Evolutionary conservation across 306 rosid genomes (phyloP), one percentile per base, ranked within the genome.

Genomic region (Dryas alaskensis): DNA sequence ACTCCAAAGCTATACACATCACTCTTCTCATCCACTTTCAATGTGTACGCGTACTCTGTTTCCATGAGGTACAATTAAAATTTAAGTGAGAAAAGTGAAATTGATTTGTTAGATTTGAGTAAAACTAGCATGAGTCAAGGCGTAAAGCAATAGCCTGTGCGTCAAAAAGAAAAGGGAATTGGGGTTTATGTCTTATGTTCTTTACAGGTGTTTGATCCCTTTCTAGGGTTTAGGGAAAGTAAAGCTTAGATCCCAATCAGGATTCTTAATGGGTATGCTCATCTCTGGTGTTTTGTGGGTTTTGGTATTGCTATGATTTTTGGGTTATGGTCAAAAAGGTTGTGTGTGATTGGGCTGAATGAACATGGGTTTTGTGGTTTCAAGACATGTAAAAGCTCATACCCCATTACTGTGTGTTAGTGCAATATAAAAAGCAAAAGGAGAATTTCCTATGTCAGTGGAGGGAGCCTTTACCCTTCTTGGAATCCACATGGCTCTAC

Each of bases 1-100:
- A 92, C 97, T 13, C 98, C 98, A 50, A 80, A 92, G 79, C 98
- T 92, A 61, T 92, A 92, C 1, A 92, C 97, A 64, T 92, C 98
- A 62, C 96, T 92, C 65, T 92, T 92, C 74, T 89, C 97, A 25
- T 90, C 97, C 22, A 90, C 96, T 80, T 76, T 89, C 66, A 93
- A 76, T 60, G 98, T 93, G 86, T 93, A 93, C 43, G 98, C 98
- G 84, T 93, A 93, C 64, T 93, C 98, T 90, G 92, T 50, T 31
- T 19, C 46, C 78, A 70, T 31, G 1, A 48, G 8, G 48, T 42
- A 65, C 53, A 62, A 4, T 27, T 19, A 37, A 64, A 4, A 62
- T 10, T 58, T 8, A 57, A 51, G 27, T 45, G 58, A 58, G 25
- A 70, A 45, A 58, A 8, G 31, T 25, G 37, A 45, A 59, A 46